Percentiles rank a stretch among this genome's conserved stretches.
phyloP scores from a whole-genome alignment of 306 rosid species.

The Betula pendula region DNA sequence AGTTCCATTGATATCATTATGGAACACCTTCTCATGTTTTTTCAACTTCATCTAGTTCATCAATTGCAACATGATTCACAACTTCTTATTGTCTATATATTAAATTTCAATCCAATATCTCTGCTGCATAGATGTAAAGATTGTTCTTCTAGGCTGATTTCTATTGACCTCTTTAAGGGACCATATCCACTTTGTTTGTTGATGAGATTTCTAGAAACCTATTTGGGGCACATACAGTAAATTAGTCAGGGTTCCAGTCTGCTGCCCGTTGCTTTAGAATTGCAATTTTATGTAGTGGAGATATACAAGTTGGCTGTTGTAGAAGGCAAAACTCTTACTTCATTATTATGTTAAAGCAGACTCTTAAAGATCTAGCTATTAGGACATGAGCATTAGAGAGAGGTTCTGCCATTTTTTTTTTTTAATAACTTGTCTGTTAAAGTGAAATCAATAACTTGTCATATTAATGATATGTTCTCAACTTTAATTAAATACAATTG shows the following conservation, averaged over 20 bases:
- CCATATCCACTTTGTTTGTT: neutral
- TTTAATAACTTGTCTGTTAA: neutral
- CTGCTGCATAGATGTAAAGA: neutral
- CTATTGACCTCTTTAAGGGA: conserved; percentile 4
- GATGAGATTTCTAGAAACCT: neutral
- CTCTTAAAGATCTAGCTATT: neutral
- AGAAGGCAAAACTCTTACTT: neutral
- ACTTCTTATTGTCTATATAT: neutral
- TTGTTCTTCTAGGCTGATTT: conserved; percentile 10
- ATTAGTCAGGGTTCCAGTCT: neutral
- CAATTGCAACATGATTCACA: neutral
- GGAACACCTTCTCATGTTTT: neutral
- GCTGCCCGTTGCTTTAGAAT: neutral
- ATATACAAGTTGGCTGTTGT: neutral
- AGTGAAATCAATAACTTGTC: neutral
- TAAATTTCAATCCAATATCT: neutral
- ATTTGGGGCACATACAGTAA: conserved; percentile 5
- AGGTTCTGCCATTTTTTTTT: neutral
- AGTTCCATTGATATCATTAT: conserved; percentile 12
- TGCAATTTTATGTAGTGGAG: neutral
- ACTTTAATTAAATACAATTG: neutral
- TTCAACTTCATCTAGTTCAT: neutral
- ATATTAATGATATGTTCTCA: neutral
- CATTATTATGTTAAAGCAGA: neutral
- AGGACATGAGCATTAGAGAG: neutral